phyloP scores from a whole-genome alignment of 495 filamentous ascomycete species.

The Penicillium atrosanguineum region DNA sequence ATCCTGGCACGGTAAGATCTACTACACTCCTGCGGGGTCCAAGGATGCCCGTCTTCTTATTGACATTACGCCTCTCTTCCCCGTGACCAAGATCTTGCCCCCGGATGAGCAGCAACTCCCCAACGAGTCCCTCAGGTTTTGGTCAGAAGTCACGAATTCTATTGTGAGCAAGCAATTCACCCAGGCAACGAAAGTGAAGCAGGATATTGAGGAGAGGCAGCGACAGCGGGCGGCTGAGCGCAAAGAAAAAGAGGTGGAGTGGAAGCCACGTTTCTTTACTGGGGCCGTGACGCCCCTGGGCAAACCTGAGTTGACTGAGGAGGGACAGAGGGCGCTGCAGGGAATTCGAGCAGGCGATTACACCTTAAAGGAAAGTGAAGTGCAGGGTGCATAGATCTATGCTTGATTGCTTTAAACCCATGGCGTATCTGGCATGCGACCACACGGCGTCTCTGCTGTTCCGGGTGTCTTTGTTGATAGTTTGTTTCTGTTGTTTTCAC shows the following conservation, averaged over 20 bases:
- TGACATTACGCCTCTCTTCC: conserved; percentile 77
- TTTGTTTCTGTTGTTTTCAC: conserved; percentile 5
- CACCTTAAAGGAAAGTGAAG: conserved; percentile 47
- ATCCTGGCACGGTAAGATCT: conserved; percentile 74
- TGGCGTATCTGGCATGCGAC: conserved; percentile 35
- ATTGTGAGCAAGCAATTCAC: conserved; percentile 80
- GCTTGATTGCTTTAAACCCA: conserved; percentile 8
- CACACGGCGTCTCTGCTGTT: conserved; percentile 15
- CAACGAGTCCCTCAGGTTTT: conserved; percentile 88
- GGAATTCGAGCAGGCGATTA: conserved; percentile 64
- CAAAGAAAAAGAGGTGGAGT: conserved; percentile 60
- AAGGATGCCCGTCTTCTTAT: conserved; percentile 72
- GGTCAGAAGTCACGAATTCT: conserved; percentile 82
- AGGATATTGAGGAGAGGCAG: conserved; percentile 89
- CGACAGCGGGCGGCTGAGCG: conserved; percentile 79
- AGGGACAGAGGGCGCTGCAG: conserved; percentile 67
- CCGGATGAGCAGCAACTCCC: conserved; percentile 73
- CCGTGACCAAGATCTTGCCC: conserved; percentile 73
- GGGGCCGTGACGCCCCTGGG: conserved; percentile 69
- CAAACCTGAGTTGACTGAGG: conserved; percentile 74
- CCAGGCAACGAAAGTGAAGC: conserved; percentile 81
- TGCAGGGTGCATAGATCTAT: conserved; percentile 38
- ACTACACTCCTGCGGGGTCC: conserved; percentile 56
- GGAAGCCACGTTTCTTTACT: conserved; percentile 89
- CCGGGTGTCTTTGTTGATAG: not conserved